Base-by-base conservation (phyloP, 805 yeast genomes). In the Schizosaccharomyces lindneri region DNA sequence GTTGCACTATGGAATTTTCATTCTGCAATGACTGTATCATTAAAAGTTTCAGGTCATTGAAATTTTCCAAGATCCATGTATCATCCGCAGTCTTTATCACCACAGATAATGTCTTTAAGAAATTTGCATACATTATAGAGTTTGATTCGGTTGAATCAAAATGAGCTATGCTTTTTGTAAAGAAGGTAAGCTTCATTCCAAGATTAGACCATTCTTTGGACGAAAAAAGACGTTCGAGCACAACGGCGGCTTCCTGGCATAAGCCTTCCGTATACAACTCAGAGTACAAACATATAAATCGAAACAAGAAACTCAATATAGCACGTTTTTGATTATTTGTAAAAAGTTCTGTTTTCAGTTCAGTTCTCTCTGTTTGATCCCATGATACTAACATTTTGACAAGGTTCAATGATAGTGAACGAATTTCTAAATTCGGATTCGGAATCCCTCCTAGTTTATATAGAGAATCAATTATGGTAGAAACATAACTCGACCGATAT, bases 121-220 rank as follows among this genome's bases (percentile, higher is more conserved):
- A 95, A 72, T 93, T 94, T 67, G 89, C 74, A 66, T 85, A 84
- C 1, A 88, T 87, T 29, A 87, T 70, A 51, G 85, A 77, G 27
- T 68, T 68, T 2, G 70, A 67, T 64, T 82, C 82, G 43, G 81
- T 78, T 15, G 87, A 78, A 65, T 90, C 96, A 62, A 86, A 81
- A 39, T 86, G 82, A 21, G 85, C 80, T 62, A 93, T 73, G 67
- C 88, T 86, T 64, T 93, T 81, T 66, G 93, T 98, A 68, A 93
- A 93, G 71, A 86, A 88, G 0, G 83, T 79, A 43, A 93, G 75
- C 66, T 87, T 87, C 21, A 93, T 88, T n/a, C 83, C 79, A 5
- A 87, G 94, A 65, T 87, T 95, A 0, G 87, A 78, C 97, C 97
- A 90, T 64, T 79, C 81, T 0, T 77, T 78, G 3, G 85, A 81